Evolutionary conservation across 169 alveolate genomes (phyloP), one percentile per base, ranked within the genome.

Genomic region (Neospora caninum): DNA sequence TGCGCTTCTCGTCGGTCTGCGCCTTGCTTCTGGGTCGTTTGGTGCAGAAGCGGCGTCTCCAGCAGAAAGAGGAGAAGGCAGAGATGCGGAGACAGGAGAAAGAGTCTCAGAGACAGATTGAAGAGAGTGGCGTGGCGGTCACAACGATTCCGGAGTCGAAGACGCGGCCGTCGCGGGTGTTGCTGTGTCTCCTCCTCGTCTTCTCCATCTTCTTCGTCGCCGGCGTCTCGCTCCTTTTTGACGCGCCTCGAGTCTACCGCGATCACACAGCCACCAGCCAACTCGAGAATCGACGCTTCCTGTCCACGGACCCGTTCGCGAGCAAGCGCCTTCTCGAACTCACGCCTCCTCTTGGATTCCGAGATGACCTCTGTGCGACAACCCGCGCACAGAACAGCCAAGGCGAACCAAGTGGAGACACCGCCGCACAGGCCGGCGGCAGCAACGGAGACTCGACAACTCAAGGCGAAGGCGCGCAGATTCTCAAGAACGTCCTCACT

Each of bases 271-370:
- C 89, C 13, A 82, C 54, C 64, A 22, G 25, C 20, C 41, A 22
- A 34, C n/a, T 82, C 27, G 69, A 25, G 64, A 41, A 36, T 36
- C 38, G 41, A 31, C 67, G 41, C 39, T 82, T 82, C 67, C 41
- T 82, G 54, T 82, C 89, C 22, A 39, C 89, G n/a, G 89, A 82
- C 38, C 89, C 89, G 34, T 29, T 82, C 36, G 18, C 67, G 4
- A 18, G 67, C 39, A 36, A 18, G 38, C 4, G 25, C n/a, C n/a
- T 18, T 7, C 38, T 82, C 69, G 41, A 16, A 20, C 20, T 49
- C 89, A 9, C 64, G 4, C 89, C 89, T 18, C 89, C 89, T 41
- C 89, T 82, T 13, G 31, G 67, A 36, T 42, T 82, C 27, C n/a
- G 69, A 64, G n/a, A 31, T 67, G 41, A 82, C 53, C 13, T 36